Percentiles rank a stretch among this genome's conserved stretches.
Evolutionary conservation across 1,284 basidiomycete genomes (phyloP).

Genomic region (Puccinia hordei): DNA sequence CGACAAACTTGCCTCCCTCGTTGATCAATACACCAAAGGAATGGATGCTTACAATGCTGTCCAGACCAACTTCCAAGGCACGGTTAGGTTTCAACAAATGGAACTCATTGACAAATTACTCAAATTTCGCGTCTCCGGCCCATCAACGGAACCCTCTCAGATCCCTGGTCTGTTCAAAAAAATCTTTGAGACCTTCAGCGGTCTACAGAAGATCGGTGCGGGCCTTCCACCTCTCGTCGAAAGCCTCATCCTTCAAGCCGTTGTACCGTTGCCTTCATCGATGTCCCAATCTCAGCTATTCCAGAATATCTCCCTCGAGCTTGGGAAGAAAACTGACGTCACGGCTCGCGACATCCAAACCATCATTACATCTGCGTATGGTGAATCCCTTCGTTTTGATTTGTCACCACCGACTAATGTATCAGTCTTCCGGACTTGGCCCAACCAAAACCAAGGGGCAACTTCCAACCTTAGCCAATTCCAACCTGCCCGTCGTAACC

Average conservation of each 20-base stretch:
- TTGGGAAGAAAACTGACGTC: background rate
- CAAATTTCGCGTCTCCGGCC: background rate
- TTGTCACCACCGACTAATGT: too few relatives aligned
- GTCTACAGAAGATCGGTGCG: background rate
- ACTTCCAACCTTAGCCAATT: background rate
- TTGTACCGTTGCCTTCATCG: background rate
- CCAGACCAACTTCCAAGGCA: background rate
- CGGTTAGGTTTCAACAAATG: background rate
- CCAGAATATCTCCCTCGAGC: constrained; percentile 3
- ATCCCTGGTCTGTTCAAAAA: background rate
- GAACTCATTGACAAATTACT: background rate
- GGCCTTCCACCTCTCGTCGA: background rate
- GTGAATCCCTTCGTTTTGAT: background rate
- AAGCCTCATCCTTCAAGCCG: background rate
- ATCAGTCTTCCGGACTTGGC: background rate
- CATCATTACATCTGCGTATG: constrained; percentile 14
- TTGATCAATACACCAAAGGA: background rate
- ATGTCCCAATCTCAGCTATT: background rate
- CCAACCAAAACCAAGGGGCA: background rate
- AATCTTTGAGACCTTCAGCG: background rate
- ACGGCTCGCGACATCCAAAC: background rate
- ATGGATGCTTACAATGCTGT: background rate
- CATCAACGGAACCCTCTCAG: background rate
- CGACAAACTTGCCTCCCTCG: background rate
- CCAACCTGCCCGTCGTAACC: background rate